Evolutionary conservation across 371 early-diverging fungal genomes (phyloP), one percentile per base, ranked within the genome.

Genomic region (Catenaria anguillulae): DNA sequence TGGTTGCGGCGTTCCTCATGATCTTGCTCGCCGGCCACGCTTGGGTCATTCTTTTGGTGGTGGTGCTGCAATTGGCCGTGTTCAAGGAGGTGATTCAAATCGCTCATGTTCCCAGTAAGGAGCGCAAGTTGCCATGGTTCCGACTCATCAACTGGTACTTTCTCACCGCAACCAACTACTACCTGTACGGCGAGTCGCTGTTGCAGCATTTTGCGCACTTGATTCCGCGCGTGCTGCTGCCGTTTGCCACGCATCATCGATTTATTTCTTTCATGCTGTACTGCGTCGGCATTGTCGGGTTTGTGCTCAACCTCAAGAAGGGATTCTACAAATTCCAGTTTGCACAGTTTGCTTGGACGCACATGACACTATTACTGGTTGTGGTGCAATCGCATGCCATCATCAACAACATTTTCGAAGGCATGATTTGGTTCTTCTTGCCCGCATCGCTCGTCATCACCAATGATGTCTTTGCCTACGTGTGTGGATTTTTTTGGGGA

Each of bases 401-500:
- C 68, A 87, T 98, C 63, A 86, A 87, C 68, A 99, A 97, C 73
- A 89, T 50, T 12, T 31, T 5, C 17, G 36, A 34, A 29, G 33
- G 55, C 4, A n/a, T 29, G 4, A 33, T 15, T 56, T 70, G 73
- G 77, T 87, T 90, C 75, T 76, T 99, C 56, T 72, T 96, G 62
- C 98, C 99, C 0, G 84, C 81, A 0, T 78, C 88, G 3, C 77
- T 98, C 42, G 98, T 99, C n/a, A 86, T 96, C 56, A 81, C 85
- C 61, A 99, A 99, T 78, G 99, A 99, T 71, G 92, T 94, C 43
- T 86, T 87, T 69, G 99, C 99, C 17, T 99, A 99, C 71, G 75
- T 97, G 46, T 88, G 87, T 72, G 99, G 97, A 12, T 90, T 91
- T 74, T 88, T 91, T 69, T 88, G 77, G 71, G 99, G 99, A 5